Evolutionary conservation across 768 basidiomycete species (phyloP), one percentile per base, ranked within the genome.

Genomic region (Naganishia onofrii): DNA sequence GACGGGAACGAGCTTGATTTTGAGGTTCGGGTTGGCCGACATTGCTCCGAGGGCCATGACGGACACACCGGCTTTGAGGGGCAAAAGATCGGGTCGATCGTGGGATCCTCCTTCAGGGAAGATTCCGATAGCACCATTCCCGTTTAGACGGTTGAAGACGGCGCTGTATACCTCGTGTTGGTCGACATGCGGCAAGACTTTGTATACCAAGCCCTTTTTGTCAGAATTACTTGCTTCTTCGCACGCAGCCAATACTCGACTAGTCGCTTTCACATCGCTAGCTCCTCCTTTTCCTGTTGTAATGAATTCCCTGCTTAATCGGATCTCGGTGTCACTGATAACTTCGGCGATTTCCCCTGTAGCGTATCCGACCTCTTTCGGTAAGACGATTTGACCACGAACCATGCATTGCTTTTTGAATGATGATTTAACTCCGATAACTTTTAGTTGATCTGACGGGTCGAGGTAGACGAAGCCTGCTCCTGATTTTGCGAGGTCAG

Each of bases 81-180:
- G 96, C 23, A 98, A 86, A 60, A 98, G 85, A 81, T 98, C 93
- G 10, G 92, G 94, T 48, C 96, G 89, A 82, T 99, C 96, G 81
- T 99, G 96, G 70, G 94, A 97, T 68, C 96, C 96, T 74, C 96
- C 94, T 88, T 98, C 96, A 46, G 96, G 96, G 78, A 98, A 98
- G 73, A 99, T 97, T 55, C 96, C 94, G 71, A 99, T 94, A 73
- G 89, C 88, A 17, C 92, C 92, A 10, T 92, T 92, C 68, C 89
- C 87, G 68, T 87, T 90, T 68, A 98, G 83, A 68, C 87, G 86
- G 77, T 92, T 85, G 80, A 96, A 99, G 5, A 98, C 96, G 70
- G 91, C 85, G 21, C 89, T 87, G 81, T 98, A 99, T 89, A 96
- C 97, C 65, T 91, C 87, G 72, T 90, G 87, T 78, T 98, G 96